A percentile compares a stretch with the other conserved stretches of the same genome.
These are phyloP conservation scores for Trichophyton mentagrophytes DNA, from an alignment of 2,329 filamentous ascomycete genomes.

Conservation along the genomic window DNA sequence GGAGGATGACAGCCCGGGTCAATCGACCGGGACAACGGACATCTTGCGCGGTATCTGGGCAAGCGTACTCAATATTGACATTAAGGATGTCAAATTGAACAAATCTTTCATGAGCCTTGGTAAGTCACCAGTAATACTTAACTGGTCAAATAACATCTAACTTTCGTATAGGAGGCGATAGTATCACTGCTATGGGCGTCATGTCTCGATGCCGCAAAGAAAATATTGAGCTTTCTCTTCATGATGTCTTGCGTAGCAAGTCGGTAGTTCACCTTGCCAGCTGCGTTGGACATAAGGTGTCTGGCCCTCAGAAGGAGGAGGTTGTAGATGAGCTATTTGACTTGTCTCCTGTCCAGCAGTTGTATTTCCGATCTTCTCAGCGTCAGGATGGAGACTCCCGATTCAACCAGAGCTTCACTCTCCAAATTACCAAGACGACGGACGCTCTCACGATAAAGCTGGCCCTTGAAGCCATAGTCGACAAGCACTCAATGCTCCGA, in stretches of 20 bases:
- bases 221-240: conserved; percentile 34
- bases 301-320: conserved; percentile 13
- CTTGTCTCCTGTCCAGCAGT: conserved; percentile 17
- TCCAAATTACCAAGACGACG: conserved; percentile 9
- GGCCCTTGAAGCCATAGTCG: conserved; percentile 12
- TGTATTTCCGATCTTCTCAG: conserved; percentile 12
- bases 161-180: conserved; percentile 32
- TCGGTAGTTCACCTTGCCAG: conserved; percentile 31
- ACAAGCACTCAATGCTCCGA: conserved; percentile 17
- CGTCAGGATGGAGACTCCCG: conserved; percentile 5
- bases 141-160: not conserved
- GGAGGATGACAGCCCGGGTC: not conserved
- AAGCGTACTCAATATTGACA: conserved; percentile 25
- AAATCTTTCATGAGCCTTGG: conserved; percentile 28
- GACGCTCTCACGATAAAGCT: conserved; percentile 1
- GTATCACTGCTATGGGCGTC: conserved; percentile 40
- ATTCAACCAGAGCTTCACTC: conserved; percentile 18
- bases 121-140: not conserved
- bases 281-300: conserved; percentile 21
- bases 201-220: conserved; percentile 36
- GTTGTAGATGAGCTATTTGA: conserved; percentile 12
- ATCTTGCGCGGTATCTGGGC: conserved; percentile 21
- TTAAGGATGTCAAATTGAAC: conserved; percentile 23
- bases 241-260: conserved; percentile 37
- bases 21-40: conserved; percentile 13